phyloP scores from a whole-genome alignment of 176 grass and related monocot genomes.

The Panicum miliaceum region DNA sequence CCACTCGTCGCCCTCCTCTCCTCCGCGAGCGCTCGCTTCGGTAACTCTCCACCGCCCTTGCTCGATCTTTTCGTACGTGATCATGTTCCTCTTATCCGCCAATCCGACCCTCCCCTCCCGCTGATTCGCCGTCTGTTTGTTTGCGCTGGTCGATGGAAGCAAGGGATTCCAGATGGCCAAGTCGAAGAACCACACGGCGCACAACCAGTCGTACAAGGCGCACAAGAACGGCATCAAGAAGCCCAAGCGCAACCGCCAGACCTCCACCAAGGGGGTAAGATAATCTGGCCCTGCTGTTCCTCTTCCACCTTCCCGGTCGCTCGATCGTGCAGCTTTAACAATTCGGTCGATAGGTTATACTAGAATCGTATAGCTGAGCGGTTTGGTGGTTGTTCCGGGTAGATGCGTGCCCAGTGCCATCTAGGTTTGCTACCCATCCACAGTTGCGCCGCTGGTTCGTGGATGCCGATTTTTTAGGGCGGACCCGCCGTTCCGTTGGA shows the following conservation, averaged over 20 bases:
- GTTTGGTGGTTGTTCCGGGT: neutral
- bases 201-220: slow-evolving; percentile 90
- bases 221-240: slow-evolving; percentile 94
- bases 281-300: neutral
- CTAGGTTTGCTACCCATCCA: neutral
- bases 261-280: slow-evolving; percentile 88
- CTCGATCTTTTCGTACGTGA: neutral
- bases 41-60: slow-evolving; percentile 1
- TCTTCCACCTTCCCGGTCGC: neutral
- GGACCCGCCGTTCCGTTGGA: neutral
- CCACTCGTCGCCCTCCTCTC: neutral
- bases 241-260: slow-evolving; percentile 76
- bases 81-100: neutral
- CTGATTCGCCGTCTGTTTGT: neutral
- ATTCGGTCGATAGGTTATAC: neutral
- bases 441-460: neutral
- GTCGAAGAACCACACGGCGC: slow-evolving; percentile 94
- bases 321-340: neutral
- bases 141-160: neutral
- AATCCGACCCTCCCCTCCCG: too few species aligned
- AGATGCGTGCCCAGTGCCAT: too few species aligned
- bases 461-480: neutral
- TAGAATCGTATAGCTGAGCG: neutral
- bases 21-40: slow-evolving; percentile 19
- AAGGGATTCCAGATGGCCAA: slow-evolving; percentile 71